Evolutionary conservation across 495 filamentous ascomycete species (phyloP).

Genomic region (Oleoguttula mirabilis): DNA sequence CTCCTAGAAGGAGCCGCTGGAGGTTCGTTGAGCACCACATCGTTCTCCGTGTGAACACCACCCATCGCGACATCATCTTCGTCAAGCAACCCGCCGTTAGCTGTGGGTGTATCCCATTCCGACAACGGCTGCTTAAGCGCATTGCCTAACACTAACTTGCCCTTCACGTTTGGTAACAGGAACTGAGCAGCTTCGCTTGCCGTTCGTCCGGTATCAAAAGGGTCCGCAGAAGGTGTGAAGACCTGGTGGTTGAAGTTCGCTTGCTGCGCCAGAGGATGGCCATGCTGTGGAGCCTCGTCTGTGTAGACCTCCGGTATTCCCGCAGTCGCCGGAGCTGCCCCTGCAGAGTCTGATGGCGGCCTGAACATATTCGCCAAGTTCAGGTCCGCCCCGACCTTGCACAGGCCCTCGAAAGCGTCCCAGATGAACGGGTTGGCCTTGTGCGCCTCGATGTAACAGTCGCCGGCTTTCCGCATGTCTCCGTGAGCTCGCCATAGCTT

Average conservation of each 20-base stretch:
- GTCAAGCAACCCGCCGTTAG: constrained; percentile 19
- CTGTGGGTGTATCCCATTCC: constrained; percentile 28
- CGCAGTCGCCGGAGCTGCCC: background rate
- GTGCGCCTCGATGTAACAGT: constrained; percentile 74
- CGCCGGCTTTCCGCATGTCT: constrained; percentile 66
- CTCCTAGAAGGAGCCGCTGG: constrained; percentile 57
- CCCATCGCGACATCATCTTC: constrained; percentile 34
- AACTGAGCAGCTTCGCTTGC: constrained; percentile 1
- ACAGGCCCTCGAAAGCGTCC: constrained; percentile 86
- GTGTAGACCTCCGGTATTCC: constrained; percentile 12
- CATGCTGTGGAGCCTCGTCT: background rate
- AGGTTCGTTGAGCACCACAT: constrained; percentile 32
- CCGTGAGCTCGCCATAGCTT: constrained; percentile 75
- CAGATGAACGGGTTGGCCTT: constrained; percentile 94
- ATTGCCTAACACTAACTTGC: constrained; percentile 7
- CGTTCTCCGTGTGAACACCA: constrained; percentile 23
- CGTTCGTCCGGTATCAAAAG: constrained; percentile 23
- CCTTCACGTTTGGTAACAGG: constrained; percentile 9
- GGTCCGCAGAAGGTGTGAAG: constrained; percentile 29
- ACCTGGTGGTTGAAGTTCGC: constrained; percentile 21
- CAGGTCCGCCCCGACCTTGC: constrained; percentile 41
- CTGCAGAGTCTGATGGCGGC: constrained; percentile 53
- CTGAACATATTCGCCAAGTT: constrained; percentile 72
- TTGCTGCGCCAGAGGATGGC: constrained; percentile 8
- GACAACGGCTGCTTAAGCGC: constrained; percentile 10